A percentile compares a stretch with the other conserved stretches of the same genome.
These are phyloP conservation scores for Pseudevernia furfuracea DNA, from an alignment of 495 filamentous ascomycete genomes.

Conservation along the genomic window DNA sequence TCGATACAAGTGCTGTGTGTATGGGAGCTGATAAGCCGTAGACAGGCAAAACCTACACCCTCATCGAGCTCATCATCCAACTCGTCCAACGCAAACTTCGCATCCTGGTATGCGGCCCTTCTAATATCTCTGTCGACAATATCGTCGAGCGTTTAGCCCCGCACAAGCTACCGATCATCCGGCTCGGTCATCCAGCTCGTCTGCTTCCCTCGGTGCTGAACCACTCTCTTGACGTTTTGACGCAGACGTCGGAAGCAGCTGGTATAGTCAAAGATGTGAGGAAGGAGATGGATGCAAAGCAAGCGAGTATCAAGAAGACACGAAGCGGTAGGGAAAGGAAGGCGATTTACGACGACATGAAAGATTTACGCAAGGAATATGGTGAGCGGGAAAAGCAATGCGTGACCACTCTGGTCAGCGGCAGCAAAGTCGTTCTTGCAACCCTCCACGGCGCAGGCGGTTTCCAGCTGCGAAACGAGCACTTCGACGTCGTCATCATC, in stretches of 20 bases:
- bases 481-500: conserved; percentile 90
- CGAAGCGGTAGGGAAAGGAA: conserved; percentile 69
- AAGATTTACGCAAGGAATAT: conserved; percentile 80
- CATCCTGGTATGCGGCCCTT: conserved; percentile 87
- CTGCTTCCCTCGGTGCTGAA: conserved; percentile 80
- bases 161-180: conserved; percentile 76
- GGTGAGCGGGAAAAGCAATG: conserved; percentile 76
- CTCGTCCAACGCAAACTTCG: conserved; percentile 62
- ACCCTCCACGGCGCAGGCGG: conserved; percentile 92
- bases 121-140: conserved; percentile 96
- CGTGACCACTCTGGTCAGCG: conserved; percentile 62
- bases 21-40: conserved; percentile 22
- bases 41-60: conserved; percentile 94
- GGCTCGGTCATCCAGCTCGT: conserved; percentile 87
- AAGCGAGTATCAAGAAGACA: conserved; percentile 81
- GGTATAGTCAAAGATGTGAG: conserved; percentile 87
- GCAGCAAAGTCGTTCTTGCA: conserved; percentile 80
- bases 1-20: not conserved
- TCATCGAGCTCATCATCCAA: conserved; percentile 91
- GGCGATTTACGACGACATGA: conserved; percentile 78
- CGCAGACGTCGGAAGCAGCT: conserved; percentile 80
- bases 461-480: conserved; percentile 66
- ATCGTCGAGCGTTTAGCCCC: conserved; percentile 90
- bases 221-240: conserved; percentile 89
- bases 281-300: conserved; percentile 87